A percentile compares a stretch with the other conserved stretches of the same genome.
Evolutionary conservation across 768 basidiomycete genomes (phyloP).

Genomic region (Pleurotus djamor): DNA sequence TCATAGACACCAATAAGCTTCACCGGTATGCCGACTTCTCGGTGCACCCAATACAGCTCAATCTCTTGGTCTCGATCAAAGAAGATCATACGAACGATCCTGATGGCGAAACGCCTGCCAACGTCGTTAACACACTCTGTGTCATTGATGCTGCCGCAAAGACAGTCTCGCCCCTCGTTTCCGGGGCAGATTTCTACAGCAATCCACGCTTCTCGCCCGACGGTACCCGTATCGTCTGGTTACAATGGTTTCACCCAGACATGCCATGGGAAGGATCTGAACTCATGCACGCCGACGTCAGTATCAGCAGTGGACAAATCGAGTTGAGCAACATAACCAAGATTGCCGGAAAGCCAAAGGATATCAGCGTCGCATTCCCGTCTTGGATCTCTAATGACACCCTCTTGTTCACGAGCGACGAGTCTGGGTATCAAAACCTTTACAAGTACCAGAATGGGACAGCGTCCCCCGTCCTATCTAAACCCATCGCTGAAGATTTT

Average conservation of each 20-base stretch:
- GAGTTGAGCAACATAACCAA: conserved; percentile 31
- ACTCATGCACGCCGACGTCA: conserved; percentile 51
- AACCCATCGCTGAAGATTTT: conserved; percentile 53
- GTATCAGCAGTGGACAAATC: conserved; percentile 20
- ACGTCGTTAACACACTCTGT: conserved; percentile 45
- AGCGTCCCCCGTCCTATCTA: conserved; percentile 34
- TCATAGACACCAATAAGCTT: conserved; percentile 30
- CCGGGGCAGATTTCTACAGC: conserved; percentile 62
- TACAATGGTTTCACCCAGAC: conserved; percentile 60
- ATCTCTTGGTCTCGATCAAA: conserved; percentile 48
- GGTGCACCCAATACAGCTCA: conserved; percentile 41
- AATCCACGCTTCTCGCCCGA: conserved; percentile 58
- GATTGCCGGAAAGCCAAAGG: conserved; percentile 50
- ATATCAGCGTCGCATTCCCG: conserved; percentile 58
- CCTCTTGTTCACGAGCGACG: conserved; percentile 65
- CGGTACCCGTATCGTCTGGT: conserved; percentile 57
- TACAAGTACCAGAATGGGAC: conserved; percentile 43
- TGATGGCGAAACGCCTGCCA: conserved; percentile 21
- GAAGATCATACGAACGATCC: conserved; percentile 58
- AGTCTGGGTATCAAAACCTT: conserved; percentile 67
- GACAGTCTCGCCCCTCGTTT: conserved; percentile 32
- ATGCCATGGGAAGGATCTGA: conserved; percentile 66
- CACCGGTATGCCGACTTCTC: conserved; percentile 54
- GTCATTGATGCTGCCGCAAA: conserved; percentile 39
- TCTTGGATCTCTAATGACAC: conserved; percentile 54